Evolutionary conservation across 1,284 basidiomycete genomes (phyloP).

Genomic region (Ceratobasidium sp.): DNA sequence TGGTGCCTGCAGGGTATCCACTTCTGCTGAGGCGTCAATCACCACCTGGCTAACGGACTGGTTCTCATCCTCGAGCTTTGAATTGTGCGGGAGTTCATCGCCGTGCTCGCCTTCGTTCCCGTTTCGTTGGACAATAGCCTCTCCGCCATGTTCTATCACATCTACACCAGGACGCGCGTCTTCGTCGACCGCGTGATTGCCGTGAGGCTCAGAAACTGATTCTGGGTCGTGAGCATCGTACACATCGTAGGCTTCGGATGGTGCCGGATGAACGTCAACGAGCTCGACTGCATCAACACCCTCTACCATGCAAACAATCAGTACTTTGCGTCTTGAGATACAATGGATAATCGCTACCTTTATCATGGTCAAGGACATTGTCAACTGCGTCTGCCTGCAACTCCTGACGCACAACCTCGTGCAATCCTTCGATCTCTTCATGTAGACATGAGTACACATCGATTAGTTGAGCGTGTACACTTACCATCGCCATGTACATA

Average conservation of each 20-base stretch:
- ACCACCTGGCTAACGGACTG: background rate
- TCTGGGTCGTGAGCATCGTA: background rate
- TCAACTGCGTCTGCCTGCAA: background rate
- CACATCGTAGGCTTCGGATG: background rate
- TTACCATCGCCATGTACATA: constrained; percentile 11
- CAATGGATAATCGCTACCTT: background rate
- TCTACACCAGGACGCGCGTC: background rate
- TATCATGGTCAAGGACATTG: background rate
- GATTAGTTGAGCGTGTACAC: background rate
- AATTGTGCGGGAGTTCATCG: background rate
- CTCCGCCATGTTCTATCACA: background rate
- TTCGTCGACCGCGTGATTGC: background rate
- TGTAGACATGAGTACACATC: background rate
- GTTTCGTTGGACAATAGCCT: background rate
- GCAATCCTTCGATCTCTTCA: background rate
- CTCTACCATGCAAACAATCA: background rate
- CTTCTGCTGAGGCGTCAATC: background rate
- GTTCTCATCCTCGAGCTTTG: background rate
- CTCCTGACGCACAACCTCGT: constrained; percentile 10
- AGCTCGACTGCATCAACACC: background rate
- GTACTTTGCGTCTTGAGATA: background rate
- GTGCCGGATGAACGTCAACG: background rate
- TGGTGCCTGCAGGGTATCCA: background rate
- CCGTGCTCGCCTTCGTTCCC: background rate
- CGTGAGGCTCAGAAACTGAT: background rate